These are phyloP conservation scores for Trebouxia sp. DNA, from an alignment of 139 green algal genomes.

Conservation along the genomic window DNA sequence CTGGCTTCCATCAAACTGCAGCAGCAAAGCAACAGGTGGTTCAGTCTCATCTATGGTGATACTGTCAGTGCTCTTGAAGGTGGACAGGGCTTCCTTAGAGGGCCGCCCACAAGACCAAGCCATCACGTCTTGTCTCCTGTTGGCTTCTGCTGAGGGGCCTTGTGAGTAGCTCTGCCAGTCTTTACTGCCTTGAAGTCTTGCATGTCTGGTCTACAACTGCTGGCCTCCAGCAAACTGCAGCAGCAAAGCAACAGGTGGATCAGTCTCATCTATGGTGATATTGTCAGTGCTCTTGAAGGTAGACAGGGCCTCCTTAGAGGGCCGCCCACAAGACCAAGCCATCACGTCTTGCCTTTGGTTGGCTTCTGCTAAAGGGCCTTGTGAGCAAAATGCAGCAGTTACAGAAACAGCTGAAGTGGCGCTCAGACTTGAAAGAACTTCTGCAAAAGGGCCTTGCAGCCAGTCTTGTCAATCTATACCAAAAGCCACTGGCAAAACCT, in stretches of 20 bases:
- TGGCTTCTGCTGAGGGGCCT: no score
- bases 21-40: no score
- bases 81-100: slow-evolving; percentile 17
- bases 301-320: slow-evolving; percentile 15
- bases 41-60: slow-evolving; percentile 22
- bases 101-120: not conserved
- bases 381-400: no score
- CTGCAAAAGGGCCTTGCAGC: no score
- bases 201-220: no score
- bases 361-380: not conserved
- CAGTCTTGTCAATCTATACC: no score
- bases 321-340: not conserved
- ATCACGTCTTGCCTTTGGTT: slow-evolving; percentile 14
- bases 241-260: not conserved
- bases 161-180: no score
- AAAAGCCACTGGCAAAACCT: no score
- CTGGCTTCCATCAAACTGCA: not conserved
- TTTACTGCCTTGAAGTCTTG: no score
- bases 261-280: slow-evolving; percentile 18
- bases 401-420: no score
- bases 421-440: no score
- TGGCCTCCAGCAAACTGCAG: not conserved
- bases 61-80: slow-evolving; percentile 15
- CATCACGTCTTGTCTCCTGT: slow-evolving; percentile 7
- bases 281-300: slow-evolving; percentile 22